Base-by-base conservation (phyloP, 1,139 yeast genomes). In the Scheffersomyces insectosa region DNA sequence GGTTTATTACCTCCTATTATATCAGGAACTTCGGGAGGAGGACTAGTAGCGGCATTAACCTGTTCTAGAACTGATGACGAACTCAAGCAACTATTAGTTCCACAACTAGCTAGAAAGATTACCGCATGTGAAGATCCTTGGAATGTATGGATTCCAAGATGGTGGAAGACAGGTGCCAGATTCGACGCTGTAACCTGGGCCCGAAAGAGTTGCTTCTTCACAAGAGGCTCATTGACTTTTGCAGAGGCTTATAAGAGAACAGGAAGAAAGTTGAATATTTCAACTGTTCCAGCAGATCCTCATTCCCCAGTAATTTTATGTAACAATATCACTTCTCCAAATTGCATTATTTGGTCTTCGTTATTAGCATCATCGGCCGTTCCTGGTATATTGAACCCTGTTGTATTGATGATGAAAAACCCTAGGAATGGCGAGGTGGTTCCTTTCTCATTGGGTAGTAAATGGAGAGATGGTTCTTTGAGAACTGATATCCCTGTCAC, bases 21-120 rank as follows among this genome's bases (percentile, higher is more conserved):
- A 12, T 80, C 88, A 28, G 95, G 95, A 1, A 87, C 95, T 0
- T 82, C 89, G 2, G 95, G 95, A 2, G 95, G 95, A 9, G 93
- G 90, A 1, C 62, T 85, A n/a, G 80, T 86, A 23, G 93, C 95
- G 0, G 87, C 91, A 0, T 62, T 87, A 37, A 80, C 86, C 0
- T 79, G 91, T 44, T 82, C 89, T 0, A 66, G 91, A 45, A 82
- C 89, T 1, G 77, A 85, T 54, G 83, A 81, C 27, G 95, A 87
- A 56, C 68, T 87, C 39, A 63, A 68, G 37, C 62, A 75, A 43
- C 56, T 85, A 30, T 58, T 87, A 14, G 79, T 70, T 1, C 93
- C 95, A 0, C 74, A 80, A 53, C 57, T 87, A 36, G 87, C 90
- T 2, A 59, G 74, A 29, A 82, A 79, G 49, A 82, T 87, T 43